Evolutionary conservation across 228 moss, liverwort and hornwort species (phyloP), one percentile per base, ranked within the genome.

Genomic region (Sphagnum magellanicum): DNA sequence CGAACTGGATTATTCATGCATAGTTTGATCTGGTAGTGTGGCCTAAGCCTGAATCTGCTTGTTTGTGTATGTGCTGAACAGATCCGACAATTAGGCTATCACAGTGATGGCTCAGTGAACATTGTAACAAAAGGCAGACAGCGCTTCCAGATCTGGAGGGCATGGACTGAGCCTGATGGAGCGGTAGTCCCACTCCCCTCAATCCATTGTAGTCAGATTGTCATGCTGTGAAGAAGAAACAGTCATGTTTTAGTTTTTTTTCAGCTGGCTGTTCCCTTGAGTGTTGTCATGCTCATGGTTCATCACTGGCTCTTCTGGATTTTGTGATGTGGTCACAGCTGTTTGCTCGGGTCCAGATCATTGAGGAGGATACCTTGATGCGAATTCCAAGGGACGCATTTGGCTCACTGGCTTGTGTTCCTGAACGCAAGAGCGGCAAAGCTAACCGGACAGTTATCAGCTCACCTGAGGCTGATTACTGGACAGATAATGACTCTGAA

Each of bases 311-410:
- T 13, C 32, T 32, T 32, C 3, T 32, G 32, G 3, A 32, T 32
- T 32, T 32, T 32, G 46, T 4, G 5, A 3, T 17, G 7, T 74
- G 63, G 13, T 63, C 80, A 69, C 84, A 92, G 95, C 89, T 93
- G 53, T 93, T 88, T 78, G 97, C 97, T 17, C 83, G 85, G 74
- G 91, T 98, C 65, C 97, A 89, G 81, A 93, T 93, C 15, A 90
- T 93, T 74, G 87, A 93, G 68, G 97, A 98, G 70, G 93, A 93
- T 62, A 77, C 74, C 50, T 75, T 85, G 0, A 63, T 83, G 71
- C 86, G 78, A 59, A 87, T 92, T 52, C 85, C 93, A 48, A 79
- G 90, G 60, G 73, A 68, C 63, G 90, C 97, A 6, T 98, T 98
- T 68, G 80, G 90, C 62, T 72, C 76, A 52, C 71, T 93, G 59